Base-by-base conservation (phyloP, 2,329 filamentous ascomycete species). In the Xylariaceae sp. region DNA sequence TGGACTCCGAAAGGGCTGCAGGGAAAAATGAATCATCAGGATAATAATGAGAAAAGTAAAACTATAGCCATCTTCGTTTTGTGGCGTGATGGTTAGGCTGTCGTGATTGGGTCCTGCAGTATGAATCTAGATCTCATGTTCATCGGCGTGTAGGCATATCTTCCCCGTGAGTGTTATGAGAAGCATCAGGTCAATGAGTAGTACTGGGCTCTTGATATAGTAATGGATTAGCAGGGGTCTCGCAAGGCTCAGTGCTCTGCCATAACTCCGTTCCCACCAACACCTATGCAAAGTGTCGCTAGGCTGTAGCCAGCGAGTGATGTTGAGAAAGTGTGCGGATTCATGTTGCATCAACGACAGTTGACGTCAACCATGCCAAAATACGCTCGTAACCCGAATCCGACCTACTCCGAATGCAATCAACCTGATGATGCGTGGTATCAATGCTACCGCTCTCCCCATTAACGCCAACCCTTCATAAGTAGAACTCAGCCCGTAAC, bases 391-490 rank as follows among this genome's bases (percentile, higher is more conserved):
- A 53, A 53, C 56, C 56, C 64, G 55, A 53, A 17, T 41, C 49
- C 50, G 55, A 55, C 53, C 61, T 53, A 52, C 54, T 60, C 58
- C 58, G 59, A 66, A 67, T 66, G 64, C 64, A 54, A 53, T 41
- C 58, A 53, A 52, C 45, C 47, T 13, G 15, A 49, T 56, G 30
- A 65, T 66, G 60, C 59, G 48, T 69, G 66, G 65, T 69, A 67
- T 68, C 67, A 68, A 67, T 69, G 65, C 51, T 44, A 47, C 51
- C 51, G 55, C 50, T 49, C 35, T 51, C 49, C 23, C 34, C 18
- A 30, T 51, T 35, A 68, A 68, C 65, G 66, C 66, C 65, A 59
- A 55, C 57, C 56, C 57, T 57, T 55, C 54, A 57, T 35, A 54
- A 51, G 51, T 30, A 39, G 37, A 53, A 56, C 18, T 45, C 41